Conservation (phyloP, 140 eudicot genomes). For the Senecio squalidus region DNA sequence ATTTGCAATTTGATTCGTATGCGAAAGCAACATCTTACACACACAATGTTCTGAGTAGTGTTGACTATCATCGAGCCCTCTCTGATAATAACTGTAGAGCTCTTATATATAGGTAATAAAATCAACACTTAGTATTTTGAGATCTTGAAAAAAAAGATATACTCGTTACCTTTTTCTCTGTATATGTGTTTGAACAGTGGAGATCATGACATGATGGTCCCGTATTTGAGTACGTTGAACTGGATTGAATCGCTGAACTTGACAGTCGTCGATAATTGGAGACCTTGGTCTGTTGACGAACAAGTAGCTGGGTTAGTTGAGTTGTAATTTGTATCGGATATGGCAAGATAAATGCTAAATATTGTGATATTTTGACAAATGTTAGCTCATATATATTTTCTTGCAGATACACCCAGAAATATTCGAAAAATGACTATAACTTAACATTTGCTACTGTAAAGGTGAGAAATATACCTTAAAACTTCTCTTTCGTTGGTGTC, state of each 20-base stretch:
- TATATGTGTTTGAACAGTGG: conserved; percentile 30
- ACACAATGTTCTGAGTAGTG: conserved; percentile 1
- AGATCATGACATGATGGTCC: conserved; percentile 49
- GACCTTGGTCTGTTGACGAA: conserved; percentile 40
- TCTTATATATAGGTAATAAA: conserved; percentile 15
- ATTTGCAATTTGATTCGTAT: neutral
- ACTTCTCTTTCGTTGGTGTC: too few relatives aligned
- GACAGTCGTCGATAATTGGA: conserved; percentile 30
- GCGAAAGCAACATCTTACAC: conserved; percentile 4
- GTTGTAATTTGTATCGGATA: neutral
- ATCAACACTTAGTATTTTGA: too few relatives aligned
- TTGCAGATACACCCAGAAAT: conserved; percentile 33
- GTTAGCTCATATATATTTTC: too few relatives aligned
- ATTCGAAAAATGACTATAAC: conserved; percentile 19
- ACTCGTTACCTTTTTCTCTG: neutral
- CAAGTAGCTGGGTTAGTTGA: conserved; percentile 47
- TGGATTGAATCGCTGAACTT: conserved; percentile 38
- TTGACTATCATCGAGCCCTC: conserved; percentile 9
- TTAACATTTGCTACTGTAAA: conserved; percentile 43
- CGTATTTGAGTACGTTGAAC: conserved; percentile 23
- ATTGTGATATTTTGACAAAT: too few relatives aligned
- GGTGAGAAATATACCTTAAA: conserved; percentile 19
- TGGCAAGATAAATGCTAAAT: too few relatives aligned
- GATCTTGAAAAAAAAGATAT: too few relatives aligned
- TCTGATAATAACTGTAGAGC: conserved; percentile 12